Percentiles rank a stretch among this genome's conserved stretches.
Evolutionary conservation across 2,329 filamentous ascomycete species (phyloP).

Genomic region (Stachybotrys chartarum): DNA sequence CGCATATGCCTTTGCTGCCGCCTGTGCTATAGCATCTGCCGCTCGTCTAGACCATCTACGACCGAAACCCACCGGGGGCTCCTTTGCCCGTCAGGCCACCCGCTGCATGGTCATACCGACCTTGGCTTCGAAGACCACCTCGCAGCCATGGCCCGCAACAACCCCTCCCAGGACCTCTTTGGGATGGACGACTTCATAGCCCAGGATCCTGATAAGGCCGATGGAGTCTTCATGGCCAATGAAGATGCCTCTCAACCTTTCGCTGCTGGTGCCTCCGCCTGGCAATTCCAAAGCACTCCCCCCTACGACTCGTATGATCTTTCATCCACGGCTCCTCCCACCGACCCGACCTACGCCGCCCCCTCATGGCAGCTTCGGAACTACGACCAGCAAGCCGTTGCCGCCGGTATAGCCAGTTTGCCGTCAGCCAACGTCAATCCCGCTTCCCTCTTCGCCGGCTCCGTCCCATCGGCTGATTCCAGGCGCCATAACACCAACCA

Average conservation of each 20-base stretch:
- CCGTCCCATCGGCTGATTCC: slow-evolving; percentile 16
- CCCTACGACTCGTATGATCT: slow-evolving; percentile 39
- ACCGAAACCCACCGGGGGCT: slow-evolving; percentile 1
- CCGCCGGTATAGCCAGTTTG: slow-evolving; percentile 24
- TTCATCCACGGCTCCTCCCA: slow-evolving; percentile 25
- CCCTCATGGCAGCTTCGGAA: slow-evolving; percentile 26
- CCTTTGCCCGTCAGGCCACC: slow-evolving; percentile 18
- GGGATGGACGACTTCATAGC: slow-evolving; percentile 34
- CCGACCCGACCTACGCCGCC: slow-evolving; percentile 23
- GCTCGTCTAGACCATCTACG: not conserved
- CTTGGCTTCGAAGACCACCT: slow-evolving; percentile 16
- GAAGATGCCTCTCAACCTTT: slow-evolving; percentile 27
- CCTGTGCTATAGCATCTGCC: not conserved
- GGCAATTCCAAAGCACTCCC: slow-evolving; percentile 41
- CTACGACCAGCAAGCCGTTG: slow-evolving; percentile 26
- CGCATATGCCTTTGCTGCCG: not conserved
- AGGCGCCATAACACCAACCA: slow-evolving; percentile 19
- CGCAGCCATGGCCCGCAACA: slow-evolving; percentile 31
- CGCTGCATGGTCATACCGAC: slow-evolving; percentile 19
- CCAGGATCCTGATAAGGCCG: slow-evolving; percentile 22
- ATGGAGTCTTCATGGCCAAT: slow-evolving; percentile 20
- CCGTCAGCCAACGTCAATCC: slow-evolving; percentile 26
- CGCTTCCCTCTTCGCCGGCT: slow-evolving; percentile 23
- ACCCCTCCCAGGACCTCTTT: slow-evolving; percentile 31
- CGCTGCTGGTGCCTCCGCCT: slow-evolving; percentile 26